A percentile compares a stretch with the other conserved stretches of the same genome.
These are phyloP conservation scores for Mycena sp. DNA, from an alignment of 1,284 basidiomycete genomes.

Conservation along the genomic window DNA sequence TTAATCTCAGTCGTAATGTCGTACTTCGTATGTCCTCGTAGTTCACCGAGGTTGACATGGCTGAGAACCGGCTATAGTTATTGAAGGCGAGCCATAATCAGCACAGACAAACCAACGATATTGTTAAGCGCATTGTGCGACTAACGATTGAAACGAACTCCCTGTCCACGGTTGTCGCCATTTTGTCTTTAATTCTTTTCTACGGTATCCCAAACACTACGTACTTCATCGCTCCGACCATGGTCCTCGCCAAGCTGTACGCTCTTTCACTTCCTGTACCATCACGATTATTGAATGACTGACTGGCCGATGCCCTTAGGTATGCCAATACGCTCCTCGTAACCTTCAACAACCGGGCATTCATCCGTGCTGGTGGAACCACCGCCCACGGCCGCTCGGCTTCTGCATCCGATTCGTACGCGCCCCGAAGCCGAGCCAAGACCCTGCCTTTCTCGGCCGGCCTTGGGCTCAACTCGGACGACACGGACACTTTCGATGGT, in stretches of 20 bases:
- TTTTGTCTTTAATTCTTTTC: constrained; percentile 22
- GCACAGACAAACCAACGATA: constrained; percentile 29
- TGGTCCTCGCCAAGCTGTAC: constrained; percentile 28
- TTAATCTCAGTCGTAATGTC: constrained; percentile 21
- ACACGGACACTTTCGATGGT: constrained; percentile 17
- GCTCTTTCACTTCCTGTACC: not conserved
- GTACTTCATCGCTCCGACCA: constrained; percentile 25
- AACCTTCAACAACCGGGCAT: constrained; percentile 28
- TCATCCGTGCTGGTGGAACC: constrained; percentile 8
- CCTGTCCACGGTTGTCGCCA: constrained; percentile 12
- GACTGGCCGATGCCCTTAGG: not conserved
- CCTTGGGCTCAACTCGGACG: constrained; percentile 13
- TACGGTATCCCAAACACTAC: constrained; percentile 22
- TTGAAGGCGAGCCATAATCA: constrained; percentile 14
- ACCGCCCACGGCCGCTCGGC: constrained; percentile 13
- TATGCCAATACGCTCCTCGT: constrained; percentile 29
- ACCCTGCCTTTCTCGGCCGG: constrained; percentile 26
- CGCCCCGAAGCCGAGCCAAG: not conserved
- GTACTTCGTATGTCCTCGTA: constrained; percentile 9
- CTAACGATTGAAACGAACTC: constrained; percentile 27
- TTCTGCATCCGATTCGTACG: constrained; percentile 19
- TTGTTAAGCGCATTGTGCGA: constrained; percentile 26
- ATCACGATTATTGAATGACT: not conserved
- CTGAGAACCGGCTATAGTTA: not conserved
- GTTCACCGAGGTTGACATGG: not conserved